Base-by-base conservation (phyloP, 306 rosid species). In the Crotalaria pallida region DNA sequence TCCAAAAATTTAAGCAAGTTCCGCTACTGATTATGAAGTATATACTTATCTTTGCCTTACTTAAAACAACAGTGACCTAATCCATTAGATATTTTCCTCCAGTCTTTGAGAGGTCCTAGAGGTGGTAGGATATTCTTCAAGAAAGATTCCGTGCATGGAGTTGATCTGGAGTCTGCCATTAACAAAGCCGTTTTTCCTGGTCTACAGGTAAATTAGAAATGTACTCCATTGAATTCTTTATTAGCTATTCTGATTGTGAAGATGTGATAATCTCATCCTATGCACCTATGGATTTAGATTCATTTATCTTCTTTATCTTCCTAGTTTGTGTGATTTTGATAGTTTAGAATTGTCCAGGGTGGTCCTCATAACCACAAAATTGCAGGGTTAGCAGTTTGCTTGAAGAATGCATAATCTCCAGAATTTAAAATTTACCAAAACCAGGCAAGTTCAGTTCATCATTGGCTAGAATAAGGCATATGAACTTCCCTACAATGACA, bases 311-410 rank as follows among this genome's bases (percentile, higher is more conserved):
- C 56, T 72, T 24, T 71, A 50, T 18, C 44, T 58, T 72, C 40
- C 47, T 64, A 24, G 70, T 58, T 80, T n/a, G n/a, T 76, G 77
- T 45, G 67, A 38, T 69, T 15, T 34, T 79, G 41, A 67, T 57
- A 6, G 9, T 15, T 8, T 41, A 10, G 24, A 80, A 61, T 71
- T 58, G 7, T 85, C 68, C 80, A 93, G 98, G 98, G 98, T 60
- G 98, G 98, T 82, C 98, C 98, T 71, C 98, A 90, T 78, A 93
- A 93, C 79, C 93, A 93, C 87, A 93, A 93, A 57, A 93, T 93
- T 71, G 98, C 93, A 11, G 98, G 98, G 58, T 93, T 93, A 52
- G 90, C 98, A 5, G 96, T 90, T 52, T 86, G 92, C 85, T 81
- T 93, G 82, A 84, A 88, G 81, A 67, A 86, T 69, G 98, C 96